phyloP scores from a whole-genome alignment of 1,284 basidiomycete genomes.

The Malassezia sp. region DNA sequence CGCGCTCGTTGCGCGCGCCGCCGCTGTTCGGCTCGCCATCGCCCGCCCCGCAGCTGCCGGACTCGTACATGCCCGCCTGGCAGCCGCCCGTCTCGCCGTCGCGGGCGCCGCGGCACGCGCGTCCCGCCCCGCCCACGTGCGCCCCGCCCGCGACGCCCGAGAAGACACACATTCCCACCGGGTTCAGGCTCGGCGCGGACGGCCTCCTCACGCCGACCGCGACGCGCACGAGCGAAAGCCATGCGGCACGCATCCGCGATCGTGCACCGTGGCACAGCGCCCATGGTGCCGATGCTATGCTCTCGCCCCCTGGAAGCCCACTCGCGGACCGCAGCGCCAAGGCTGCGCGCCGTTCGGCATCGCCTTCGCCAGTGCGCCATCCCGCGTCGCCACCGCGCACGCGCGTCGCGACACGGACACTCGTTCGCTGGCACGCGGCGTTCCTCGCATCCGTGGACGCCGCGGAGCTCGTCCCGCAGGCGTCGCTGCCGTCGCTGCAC shows the following conservation, averaged over 20 bases:
- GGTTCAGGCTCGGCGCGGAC: not conserved
- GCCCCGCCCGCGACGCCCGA: too few relatives aligned
- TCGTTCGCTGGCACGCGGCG: conserved; percentile 7
- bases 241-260: conserved; percentile 6
- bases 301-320: not conserved
- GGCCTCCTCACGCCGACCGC: conserved; percentile 12
- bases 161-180: not conserved
- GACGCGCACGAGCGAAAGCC: conserved; percentile 6
- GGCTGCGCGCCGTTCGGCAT: too few relatives aligned
- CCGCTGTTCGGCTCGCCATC: too few relatives aligned
- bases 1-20: too few relatives aligned
- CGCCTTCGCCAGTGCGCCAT: not conserved
- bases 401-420: not conserved
- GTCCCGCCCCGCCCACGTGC: too few relatives aligned
- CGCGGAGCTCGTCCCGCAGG: conserved; percentile 3
- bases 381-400: not conserved
- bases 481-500: conserved; percentile 6
- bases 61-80: too few relatives aligned
- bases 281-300: too few relatives aligned
- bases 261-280: not conserved
- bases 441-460: conserved; percentile 7
- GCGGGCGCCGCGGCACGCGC: too few relatives aligned
- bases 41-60: too few relatives aligned
- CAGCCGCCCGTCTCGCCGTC: too few relatives aligned
- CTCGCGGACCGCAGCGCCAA: too few relatives aligned